These are phyloP conservation scores for Delitschia confertaspora DNA, from an alignment of 495 filamentous ascomycete genomes.

Conservation along the genomic window DNA sequence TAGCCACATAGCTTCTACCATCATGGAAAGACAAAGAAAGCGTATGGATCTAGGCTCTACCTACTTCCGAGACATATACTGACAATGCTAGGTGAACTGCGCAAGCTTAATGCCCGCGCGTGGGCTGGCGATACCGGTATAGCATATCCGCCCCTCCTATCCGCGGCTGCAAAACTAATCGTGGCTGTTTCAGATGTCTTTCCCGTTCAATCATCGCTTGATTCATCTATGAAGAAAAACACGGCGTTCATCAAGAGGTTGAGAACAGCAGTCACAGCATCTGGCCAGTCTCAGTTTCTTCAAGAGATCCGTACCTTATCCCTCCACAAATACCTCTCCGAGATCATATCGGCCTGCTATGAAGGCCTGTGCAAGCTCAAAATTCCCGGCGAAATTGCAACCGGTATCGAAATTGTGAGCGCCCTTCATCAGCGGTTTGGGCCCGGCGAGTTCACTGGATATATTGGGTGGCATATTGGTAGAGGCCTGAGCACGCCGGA, in stretches of 20 bases:
- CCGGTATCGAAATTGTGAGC: slow-evolving; percentile 85
- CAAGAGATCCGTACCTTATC: slow-evolving; percentile 88
- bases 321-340: slow-evolving; percentile 93
- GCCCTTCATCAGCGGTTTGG: slow-evolving; percentile 95
- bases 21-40: slow-evolving; percentile 80
- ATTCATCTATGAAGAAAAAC: slow-evolving; percentile 97
- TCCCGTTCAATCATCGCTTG: slow-evolving; percentile 67
- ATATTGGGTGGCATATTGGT: slow-evolving; percentile 86
- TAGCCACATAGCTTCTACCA: slow-evolving; percentile 10
- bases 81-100: slow-evolving; percentile 63
- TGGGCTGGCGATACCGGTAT: slow-evolving; percentile 85
- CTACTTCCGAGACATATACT: slow-evolving; percentile 8
- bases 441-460: slow-evolving; percentile 78
- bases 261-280: slow-evolving; percentile 74
- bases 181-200: slow-evolving; percentile 62
- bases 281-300: slow-evolving; percentile 71
- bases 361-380: slow-evolving; percentile 91
- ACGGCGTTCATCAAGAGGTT: slow-evolving; percentile 97
- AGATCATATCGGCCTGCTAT: slow-evolving; percentile 96
- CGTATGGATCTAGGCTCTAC: slow-evolving; percentile 44
- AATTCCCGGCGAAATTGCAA: slow-evolving; percentile 77
- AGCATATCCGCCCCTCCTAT: slow-evolving; percentile 1
- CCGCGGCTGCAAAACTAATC: slow-evolving; percentile 21
- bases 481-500: slow-evolving; percentile 89
- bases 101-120: slow-evolving; percentile 72